A percentile compares a stretch with the other conserved stretches of the same genome.
Evolutionary conservation across 2,329 filamentous ascomycete genomes (phyloP).

Genomic region (Fusarium papillatum): DNA sequence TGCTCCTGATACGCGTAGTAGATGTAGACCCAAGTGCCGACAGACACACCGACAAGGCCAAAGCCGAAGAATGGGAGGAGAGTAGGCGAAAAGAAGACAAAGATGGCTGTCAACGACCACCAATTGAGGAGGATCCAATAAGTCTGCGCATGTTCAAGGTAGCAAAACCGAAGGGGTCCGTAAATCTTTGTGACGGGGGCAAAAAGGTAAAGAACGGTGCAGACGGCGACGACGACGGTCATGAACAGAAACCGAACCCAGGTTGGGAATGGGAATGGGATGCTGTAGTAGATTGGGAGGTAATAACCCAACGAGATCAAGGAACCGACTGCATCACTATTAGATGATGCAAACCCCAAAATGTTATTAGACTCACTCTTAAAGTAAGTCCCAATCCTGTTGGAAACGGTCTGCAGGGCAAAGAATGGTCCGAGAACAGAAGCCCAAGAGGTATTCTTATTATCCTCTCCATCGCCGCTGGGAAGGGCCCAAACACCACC

Average conservation of each 20-base stretch:
- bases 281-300: conserved; percentile 15
- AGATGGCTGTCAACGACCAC: conserved; percentile 24
- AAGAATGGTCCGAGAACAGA: conserved; percentile 10
- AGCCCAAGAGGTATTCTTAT: background rate
- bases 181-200: conserved; percentile 22
- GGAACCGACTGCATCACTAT: conserved; percentile 8
- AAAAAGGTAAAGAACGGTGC: conserved; percentile 11
- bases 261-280: conserved; percentile 16
- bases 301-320: conserved; percentile 25
- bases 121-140: conserved; percentile 30
- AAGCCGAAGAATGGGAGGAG: conserved; percentile 18
- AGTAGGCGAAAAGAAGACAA: conserved; percentile 19
- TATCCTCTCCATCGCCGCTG: background rate
- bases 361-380: conserved; percentile 1
- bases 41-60: conserved; percentile 7
- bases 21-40: conserved; percentile 26
- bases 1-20: conserved; percentile 24
- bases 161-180: conserved; percentile 30
- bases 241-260: conserved; percentile 22
- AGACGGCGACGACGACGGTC: background rate
- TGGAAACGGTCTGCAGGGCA: conserved; percentile 16
- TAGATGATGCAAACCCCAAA: background rate
- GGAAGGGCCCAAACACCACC: conserved; percentile 14
- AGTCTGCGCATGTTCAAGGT: conserved; percentile 30
- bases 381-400: conserved; percentile 17